Conservation (phyloP, 2,329 filamentous ascomycete species). For the Aureobasidium pullulans region DNA sequence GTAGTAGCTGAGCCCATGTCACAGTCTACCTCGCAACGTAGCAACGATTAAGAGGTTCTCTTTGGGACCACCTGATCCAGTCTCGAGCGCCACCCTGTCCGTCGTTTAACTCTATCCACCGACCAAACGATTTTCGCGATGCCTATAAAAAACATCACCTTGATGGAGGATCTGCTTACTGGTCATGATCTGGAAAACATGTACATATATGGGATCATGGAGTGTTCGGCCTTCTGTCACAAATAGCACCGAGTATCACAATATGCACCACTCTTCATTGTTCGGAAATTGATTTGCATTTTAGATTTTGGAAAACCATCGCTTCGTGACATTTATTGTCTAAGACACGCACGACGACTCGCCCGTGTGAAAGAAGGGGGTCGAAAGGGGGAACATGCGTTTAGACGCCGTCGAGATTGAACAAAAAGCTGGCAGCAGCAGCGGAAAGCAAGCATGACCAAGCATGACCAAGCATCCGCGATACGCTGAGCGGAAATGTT, state of each 20-base stretch:
- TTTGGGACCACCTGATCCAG: neutral
- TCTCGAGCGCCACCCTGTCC: neutral
- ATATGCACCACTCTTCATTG: neutral
- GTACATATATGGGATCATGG: too few species aligned
- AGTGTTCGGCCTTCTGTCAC: too few species aligned
- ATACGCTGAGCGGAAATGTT: neutral
- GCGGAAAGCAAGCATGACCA: neutral
- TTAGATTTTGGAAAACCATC: slow-evolving; percentile 15
- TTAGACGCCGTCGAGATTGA: slow-evolving; percentile 14
- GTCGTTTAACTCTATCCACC: neutral
- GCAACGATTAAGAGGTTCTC: neutral
- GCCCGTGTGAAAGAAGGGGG: slow-evolving; percentile 11
- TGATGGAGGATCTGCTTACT: neutral
- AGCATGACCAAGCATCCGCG: neutral
- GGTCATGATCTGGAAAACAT: neutral
- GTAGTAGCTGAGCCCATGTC: too few species aligned
- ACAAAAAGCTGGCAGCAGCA: slow-evolving; percentile 10
- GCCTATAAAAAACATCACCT: neutral
- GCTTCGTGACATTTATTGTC: slow-evolving; percentile 17
- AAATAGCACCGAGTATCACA: neutral
- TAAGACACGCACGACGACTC: slow-evolving; percentile 13
- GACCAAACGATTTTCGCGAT: neutral
- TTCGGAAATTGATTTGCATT: slow-evolving; percentile 15
- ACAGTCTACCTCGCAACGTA: too few species aligned
- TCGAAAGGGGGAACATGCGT: slow-evolving; percentile 13